phyloP scores from a whole-genome alignment of 169 alveolate species.

The Theileria equi region DNA sequence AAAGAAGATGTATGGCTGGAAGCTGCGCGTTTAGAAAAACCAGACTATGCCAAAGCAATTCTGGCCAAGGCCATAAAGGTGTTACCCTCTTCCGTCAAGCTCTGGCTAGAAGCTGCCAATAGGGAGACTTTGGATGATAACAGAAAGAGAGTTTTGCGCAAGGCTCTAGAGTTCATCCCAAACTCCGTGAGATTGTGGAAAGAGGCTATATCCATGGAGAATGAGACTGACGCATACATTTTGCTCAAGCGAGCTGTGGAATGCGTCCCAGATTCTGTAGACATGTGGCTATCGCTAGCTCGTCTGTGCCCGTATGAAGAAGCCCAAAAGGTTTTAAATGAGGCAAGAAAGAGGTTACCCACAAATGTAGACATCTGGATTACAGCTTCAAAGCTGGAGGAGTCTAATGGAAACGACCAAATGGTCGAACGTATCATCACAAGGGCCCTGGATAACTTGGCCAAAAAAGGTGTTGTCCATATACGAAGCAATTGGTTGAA shows the following conservation, averaged over 20 bases:
- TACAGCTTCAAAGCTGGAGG: constrained; percentile 96
- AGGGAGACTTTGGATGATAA: constrained; percentile 86
- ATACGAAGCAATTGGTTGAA: constrained; percentile 87
- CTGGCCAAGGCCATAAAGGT: constrained; percentile 88
- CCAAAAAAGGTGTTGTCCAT: constrained; percentile 79
- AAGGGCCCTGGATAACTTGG: constrained; percentile 82
- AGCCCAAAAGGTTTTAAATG: constrained; percentile 94
- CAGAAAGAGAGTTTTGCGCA: constrained; percentile 86
- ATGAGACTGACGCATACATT: constrained; percentile 90
- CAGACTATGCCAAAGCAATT: constrained; percentile 90
- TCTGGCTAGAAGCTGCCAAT: constrained; percentile 95
- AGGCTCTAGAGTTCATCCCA: constrained; percentile 96
- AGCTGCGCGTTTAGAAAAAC: constrained; percentile 95
- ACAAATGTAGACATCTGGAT: constrained; percentile 93
- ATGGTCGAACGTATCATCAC: constrained; percentile 80
- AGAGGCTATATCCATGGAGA: constrained; percentile 92
- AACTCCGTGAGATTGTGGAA: constrained; percentile 96
- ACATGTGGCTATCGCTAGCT: constrained; percentile 98
- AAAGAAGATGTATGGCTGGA: constrained; percentile 99
- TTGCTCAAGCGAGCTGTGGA: constrained; percentile 96
- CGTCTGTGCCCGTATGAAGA: constrained; percentile 93
- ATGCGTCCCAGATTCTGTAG: constrained; percentile 95
- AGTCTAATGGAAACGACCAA: constrained; percentile 82
- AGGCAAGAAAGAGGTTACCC: constrained; percentile 96
- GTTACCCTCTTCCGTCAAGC: constrained; percentile 85